Conservation (phyloP, 2,329 filamentous ascomycete genomes). For the Fusarium longipes region DNA sequence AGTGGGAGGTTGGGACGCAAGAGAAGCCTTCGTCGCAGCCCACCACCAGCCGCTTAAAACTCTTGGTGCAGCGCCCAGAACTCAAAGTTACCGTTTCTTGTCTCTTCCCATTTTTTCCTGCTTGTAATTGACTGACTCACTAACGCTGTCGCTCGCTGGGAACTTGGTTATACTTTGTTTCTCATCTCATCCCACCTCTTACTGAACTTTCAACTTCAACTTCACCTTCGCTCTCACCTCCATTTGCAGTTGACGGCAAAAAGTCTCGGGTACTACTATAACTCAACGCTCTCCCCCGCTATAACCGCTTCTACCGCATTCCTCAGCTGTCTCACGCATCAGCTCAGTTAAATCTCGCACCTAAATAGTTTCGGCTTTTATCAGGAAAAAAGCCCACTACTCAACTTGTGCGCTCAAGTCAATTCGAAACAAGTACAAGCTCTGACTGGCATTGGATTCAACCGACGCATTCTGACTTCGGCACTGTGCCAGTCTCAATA, state of each 20-base stretch:
- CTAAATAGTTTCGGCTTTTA: constrained; percentile 10
- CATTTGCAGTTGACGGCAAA: neutral
- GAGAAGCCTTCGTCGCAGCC: constrained; percentile 41
- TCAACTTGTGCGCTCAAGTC: constrained; percentile 9
- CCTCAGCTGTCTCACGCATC: constrained; percentile 31
- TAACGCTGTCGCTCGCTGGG: constrained; percentile 2
- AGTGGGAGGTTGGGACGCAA: constrained; percentile 52
- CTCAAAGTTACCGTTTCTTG: constrained; percentile 32
- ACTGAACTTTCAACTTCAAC: constrained; percentile 16
- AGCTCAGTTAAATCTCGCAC: constrained; percentile 28
- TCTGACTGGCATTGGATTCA: constrained; percentile 29
- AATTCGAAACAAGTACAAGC: constrained; percentile 17
- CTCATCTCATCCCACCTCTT: constrained; percentile 21
- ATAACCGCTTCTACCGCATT: constrained; percentile 32
- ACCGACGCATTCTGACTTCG: constrained; percentile 15
- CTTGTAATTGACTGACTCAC: constrained; percentile 18
- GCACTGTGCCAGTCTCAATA: constrained; percentile 13
- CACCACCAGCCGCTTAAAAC: constrained; percentile 48
- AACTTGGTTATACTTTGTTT: neutral
- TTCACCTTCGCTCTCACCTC: constrained; percentile 1
- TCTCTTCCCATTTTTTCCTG: constrained; percentile 20
- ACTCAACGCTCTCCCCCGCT: constrained; percentile 26
- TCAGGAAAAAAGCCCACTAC: neutral
- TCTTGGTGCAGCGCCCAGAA: constrained; percentile 49
- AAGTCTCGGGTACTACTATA: constrained; percentile 37